Base-by-base conservation (phyloP, 2,329 filamentous ascomycete species). In the Colletotrichum orchidophilum region DNA sequence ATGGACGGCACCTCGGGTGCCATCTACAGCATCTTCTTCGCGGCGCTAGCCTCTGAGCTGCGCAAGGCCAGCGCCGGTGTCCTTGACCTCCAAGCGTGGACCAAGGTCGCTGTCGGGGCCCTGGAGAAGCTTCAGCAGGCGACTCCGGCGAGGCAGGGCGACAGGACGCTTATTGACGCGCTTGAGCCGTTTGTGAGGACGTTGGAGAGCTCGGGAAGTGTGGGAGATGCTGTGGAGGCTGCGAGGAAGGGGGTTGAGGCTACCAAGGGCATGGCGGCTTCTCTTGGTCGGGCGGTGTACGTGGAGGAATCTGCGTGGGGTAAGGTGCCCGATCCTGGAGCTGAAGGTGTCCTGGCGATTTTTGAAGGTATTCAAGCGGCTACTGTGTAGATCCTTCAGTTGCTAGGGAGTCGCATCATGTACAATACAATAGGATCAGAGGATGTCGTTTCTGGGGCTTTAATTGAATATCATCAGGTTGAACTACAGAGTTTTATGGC, bases 1-100 rank as follows among this genome's bases (percentile, higher is more conserved):
- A 94, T 94, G 92, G 92, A 93, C 77, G 92, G 92, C 60, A 94
- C 92, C 3, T 92, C 90, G 1, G 92, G 92, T n/a, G 92, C 92
- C 27, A 87, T 94, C 66, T 94, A 93, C 79, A 90, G 91, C 62
- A 94, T 95, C 75, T 94, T 93, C 83, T 81, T 94, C 58, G 94
- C 93, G 75, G 89, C 92, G 0, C 85, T 95, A 2, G 88, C 89
- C 2, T 67, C 70, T 1, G 66, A 63, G 39, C 50, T 72, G 61
- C 70, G 66, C 24, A 59, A 46, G 6, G 60, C 70, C 6, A 15
- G 5, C n/a, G 11, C 60, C 0, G 70, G 66, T 9, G 39, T 53
- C 4, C 49, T 72, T 5, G 61, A 26, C 60, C 35, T n/a, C 1
- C 12, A 33, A 9, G 35, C 50, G 8, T 72, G 70, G 70, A 33